These are phyloP conservation scores for Pisolithus sp. DNA, from an alignment of 768 basidiomycete species.

Conservation along the genomic window DNA sequence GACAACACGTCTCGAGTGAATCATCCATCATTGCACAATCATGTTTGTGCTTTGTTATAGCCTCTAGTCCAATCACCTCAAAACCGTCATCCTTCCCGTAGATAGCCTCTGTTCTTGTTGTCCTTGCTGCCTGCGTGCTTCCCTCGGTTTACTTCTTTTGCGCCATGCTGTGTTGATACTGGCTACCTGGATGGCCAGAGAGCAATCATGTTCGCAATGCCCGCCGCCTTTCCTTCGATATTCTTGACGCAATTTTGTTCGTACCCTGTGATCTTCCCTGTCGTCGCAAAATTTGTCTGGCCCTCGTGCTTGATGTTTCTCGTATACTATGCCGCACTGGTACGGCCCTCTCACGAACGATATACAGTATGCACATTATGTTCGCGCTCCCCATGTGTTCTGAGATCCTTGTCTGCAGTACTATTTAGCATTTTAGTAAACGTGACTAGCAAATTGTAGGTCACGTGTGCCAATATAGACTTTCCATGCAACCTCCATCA, in stretches of 20 bases:
- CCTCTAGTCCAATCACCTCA: background rate
- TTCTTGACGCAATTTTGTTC: conserved; percentile 22
- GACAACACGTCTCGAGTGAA: background rate
- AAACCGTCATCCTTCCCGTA: conserved; percentile 21
- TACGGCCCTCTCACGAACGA: conserved; percentile 19
- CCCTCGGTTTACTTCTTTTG: conserved; percentile 10
- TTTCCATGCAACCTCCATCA: background rate
- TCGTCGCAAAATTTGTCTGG: conserved; percentile 16
- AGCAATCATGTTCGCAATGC: conserved; percentile 4
- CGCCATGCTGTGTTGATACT: conserved; percentile 19
- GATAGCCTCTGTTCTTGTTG: conserved; percentile 22
- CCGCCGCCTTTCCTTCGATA: conserved; percentile 13
- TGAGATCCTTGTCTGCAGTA: conserved; percentile 5
- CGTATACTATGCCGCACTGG: conserved; percentile 29
- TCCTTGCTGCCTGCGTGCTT: conserved; percentile 10
- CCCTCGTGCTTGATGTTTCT: conserved; percentile 21
- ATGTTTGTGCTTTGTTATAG: conserved; percentile 11
- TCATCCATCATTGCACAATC: conserved; percentile 7
- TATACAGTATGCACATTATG: conserved; percentile 19
- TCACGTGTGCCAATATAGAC: conserved; percentile 14
- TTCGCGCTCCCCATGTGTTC: conserved; percentile 4
- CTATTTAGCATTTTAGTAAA: background rate
- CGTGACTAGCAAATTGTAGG: background rate
- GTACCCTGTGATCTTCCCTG: conserved; percentile 11
- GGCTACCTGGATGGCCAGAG: conserved; percentile 14